Base-by-base conservation (phyloP, 495 filamentous ascomycete species). In the Trypethelium eluteriae region DNA sequence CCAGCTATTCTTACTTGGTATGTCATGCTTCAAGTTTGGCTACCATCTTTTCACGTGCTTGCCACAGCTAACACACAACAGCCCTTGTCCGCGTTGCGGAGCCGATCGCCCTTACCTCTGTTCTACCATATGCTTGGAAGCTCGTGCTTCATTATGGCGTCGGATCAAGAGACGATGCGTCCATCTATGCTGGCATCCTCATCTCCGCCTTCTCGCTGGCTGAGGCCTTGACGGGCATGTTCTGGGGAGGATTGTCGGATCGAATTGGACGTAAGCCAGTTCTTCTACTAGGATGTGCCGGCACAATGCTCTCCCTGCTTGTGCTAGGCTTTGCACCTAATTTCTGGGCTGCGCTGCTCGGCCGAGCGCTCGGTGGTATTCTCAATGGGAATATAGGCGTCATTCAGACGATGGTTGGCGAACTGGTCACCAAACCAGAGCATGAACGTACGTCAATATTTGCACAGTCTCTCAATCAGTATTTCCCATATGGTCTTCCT, bases 361-460 rank as follows among this genome's bases (percentile, higher is more conserved):
- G 90, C 16, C 81, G 92, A 67, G 82, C 85, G n/a, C 75, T 95
- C 6, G 91, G 89, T 12, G 92, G 92, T 34, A 76, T 88, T 3
- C 78, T 96, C 50, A 96, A 96, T 78, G 91, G 91, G 50, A 95
- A 95, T 69, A 88, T 93, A 71, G 91, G 88, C 10, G 90, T 95
- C 39, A 91, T 95, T 67, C 90, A 93, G 74, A 93, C 90, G n/a
- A 93, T 93, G 89, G 90, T 95, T 34, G 90, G 87, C 32, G 91
- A 95, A 73, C 70, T 93, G 62, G 88, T 93, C 56, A 86, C 81
- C 32, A 86, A 87, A 39, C 89, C 89, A 2, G 86, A 91, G 71
- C 89, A 94, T 78, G 90, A 94, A 74, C 90, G 88, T 90, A 81
- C 79, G 88, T 81, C 12, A 64, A 36, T 7, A 4, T 62, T 64